Base-by-base conservation (phyloP, 2,329 filamentous ascomycete species). In the Exophiala oligosperma region DNA sequence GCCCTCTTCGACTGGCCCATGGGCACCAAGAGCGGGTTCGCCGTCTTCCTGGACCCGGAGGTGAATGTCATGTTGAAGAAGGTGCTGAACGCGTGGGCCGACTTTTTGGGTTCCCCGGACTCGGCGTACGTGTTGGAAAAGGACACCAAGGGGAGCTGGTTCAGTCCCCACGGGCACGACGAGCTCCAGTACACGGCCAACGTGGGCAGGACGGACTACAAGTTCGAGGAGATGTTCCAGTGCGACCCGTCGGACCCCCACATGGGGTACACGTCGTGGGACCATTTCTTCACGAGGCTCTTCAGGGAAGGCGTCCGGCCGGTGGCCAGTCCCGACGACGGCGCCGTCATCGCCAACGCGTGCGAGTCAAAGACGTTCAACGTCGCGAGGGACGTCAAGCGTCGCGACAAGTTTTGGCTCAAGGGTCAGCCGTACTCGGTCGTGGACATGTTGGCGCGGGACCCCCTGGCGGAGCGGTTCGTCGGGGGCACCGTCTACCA, bases 391-490 rank as follows among this genome's bases (percentile, higher is more conserved):
- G 65, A 81, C 47, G 81, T 84, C 51, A 77, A 81, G 52, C 74
- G 82, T 1, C 81, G 81, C 21, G 85, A 88, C 66, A 71, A 71
- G 5, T 90, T 90, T 76, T 90, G 85, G 81, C 77, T 85, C 67
- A 91, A 90, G 69, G 81, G 79, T 7, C 85, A 89, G 71, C 85
- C 85, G 0, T 90, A 90, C 72, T 88, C 84, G 0, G 70, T 88
- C 17, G 64, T 75, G 1, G 82, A 88, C 68, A 88, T 89, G 84
- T 75, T 90, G 2, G 80, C 75, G 0, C 73, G 83, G 64, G 83
- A 88, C 64, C 67, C 75, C 0, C 70, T 84, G 1, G 75, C 83
- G 0, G 64, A 74, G 6, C 67, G 82, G 1, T 90, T 90, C 63
- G 79, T 76, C 0, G 83, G 82, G 4, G 87, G 84, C 1, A 89